A percentile compares a stretch with the other conserved stretches of the same genome.
Evolutionary conservation across 2,329 filamentous ascomycete genomes (phyloP).

Genomic region (Penicillium sclerotigenum): DNA sequence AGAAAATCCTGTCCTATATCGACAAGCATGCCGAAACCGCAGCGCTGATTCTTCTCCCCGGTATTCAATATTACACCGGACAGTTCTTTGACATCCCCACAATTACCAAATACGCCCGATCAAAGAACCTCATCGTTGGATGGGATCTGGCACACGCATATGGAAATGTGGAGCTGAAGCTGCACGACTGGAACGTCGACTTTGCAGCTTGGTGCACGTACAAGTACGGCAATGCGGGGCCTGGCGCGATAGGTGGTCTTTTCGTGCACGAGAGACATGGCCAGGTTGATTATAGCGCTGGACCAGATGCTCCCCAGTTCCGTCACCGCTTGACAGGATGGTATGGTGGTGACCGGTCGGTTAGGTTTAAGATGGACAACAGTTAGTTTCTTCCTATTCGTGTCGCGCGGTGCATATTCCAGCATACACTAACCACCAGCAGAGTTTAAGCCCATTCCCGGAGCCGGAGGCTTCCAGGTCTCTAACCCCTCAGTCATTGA

Average conservation of each 20-base stretch:
- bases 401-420: neutral
- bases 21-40: conserved; percentile 68
- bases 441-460: conserved; percentile 70
- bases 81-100: conserved; percentile 76
- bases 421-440: conserved; percentile 10
- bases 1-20: conserved; percentile 68
- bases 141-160: conserved; percentile 86
- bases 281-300: conserved; percentile 38
- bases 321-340: conserved; percentile 70
- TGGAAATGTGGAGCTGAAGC: conserved; percentile 71
- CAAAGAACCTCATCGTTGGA: conserved; percentile 66
- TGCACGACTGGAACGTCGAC: conserved; percentile 87
- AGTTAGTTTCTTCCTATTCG: conserved; percentile 26
- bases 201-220: conserved; percentile 92
- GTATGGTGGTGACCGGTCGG: conserved; percentile 75
- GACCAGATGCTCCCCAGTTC: conserved; percentile 50
- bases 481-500: conserved; percentile 78
- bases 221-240: conserved; percentile 86
- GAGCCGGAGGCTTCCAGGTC: conserved; percentile 75
- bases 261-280: conserved; percentile 76
- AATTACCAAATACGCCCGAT: conserved; percentile 73
- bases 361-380: conserved; percentile 79
- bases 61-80: conserved; percentile 88
- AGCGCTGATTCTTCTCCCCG: conserved; percentile 74
- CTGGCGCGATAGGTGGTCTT: conserved; percentile 72